These are phyloP conservation scores for Xylaria sp. DNA, from an alignment of 2,329 filamentous ascomycete species.

Conservation along the genomic window DNA sequence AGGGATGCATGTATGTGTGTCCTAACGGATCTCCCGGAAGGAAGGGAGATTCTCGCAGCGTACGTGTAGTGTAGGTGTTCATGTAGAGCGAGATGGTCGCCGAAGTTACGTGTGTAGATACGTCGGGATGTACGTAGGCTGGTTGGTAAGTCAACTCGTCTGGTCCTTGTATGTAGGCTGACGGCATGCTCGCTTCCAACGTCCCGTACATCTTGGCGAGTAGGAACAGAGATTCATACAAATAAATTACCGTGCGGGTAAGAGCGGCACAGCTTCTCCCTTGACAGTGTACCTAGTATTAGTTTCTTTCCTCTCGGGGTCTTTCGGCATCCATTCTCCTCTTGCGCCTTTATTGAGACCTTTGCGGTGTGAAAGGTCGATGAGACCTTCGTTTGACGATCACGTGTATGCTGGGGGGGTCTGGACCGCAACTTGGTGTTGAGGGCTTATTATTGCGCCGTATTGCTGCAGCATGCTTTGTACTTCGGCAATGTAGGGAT, in stretches of 20 bases:
- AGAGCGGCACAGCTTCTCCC: neutral
- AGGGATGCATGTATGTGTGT: too few species aligned
- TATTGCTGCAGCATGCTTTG: neutral
- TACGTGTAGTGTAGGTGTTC: neutral
- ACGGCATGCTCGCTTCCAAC: neutral
- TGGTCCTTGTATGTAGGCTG: constrained; percentile 6
- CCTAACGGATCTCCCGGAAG: constrained; percentile 24
- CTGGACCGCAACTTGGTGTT: neutral
- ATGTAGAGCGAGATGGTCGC: neutral
- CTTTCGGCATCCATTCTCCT: neutral
- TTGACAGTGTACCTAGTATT: neutral
- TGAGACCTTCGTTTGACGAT: neutral
- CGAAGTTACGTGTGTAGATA: neutral
- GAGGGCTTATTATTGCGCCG: neutral
- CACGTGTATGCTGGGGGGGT: neutral
- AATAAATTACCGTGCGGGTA: neutral
- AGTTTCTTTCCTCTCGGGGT: neutral
- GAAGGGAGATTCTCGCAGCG: constrained; percentile 1
- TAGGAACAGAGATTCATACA: neutral
- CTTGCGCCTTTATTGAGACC: neutral
- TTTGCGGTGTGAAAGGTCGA: neutral
- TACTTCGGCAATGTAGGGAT: neutral
- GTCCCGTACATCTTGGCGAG: neutral
- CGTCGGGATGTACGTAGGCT: neutral
- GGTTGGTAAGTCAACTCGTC: neutral